These are phyloP conservation scores for Austroboletus rostrupii DNA, from an alignment of 1,284 basidiomycete genomes.

Conservation along the genomic window DNA sequence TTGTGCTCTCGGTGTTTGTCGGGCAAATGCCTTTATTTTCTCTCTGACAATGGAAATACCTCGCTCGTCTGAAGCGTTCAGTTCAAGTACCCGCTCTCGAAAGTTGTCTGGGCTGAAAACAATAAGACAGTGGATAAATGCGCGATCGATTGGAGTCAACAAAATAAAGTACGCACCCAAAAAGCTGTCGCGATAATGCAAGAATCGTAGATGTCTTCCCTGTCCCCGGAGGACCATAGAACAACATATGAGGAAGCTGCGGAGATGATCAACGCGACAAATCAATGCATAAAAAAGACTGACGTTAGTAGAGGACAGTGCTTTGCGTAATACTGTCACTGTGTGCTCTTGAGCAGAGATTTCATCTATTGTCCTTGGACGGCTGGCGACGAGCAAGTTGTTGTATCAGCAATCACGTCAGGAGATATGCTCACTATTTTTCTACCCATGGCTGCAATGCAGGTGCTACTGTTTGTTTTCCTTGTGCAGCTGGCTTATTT, in stretches of 20 bases:
- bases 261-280: constrained; percentile 9
- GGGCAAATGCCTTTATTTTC: constrained; percentile 98
- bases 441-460: constrained; percentile 93
- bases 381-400: constrained; percentile 45
- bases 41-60: constrained; percentile 96
- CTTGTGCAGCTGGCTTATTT: constrained; percentile 36
- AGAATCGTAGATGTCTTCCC: constrained; percentile 99
- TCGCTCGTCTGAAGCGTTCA: constrained; percentile 99
- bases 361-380: constrained; percentile 97
- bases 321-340: constrained; percentile 87
- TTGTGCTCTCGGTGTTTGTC: constrained; percentile 86
- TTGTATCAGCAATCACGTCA: constrained; percentile 2
- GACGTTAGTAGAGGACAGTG: constrained; percentile 90
- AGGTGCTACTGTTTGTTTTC: constrained; percentile 50
- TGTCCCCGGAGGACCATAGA: constrained; percentile 98
- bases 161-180: constrained; percentile 60
- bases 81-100: constrained; percentile 87
- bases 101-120: constrained; percentile 87
- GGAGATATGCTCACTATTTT: constrained; percentile 71
- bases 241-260: constrained; percentile 98
- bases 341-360: constrained; percentile 97
- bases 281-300: constrained; percentile 14
- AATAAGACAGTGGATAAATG: constrained; percentile 1
- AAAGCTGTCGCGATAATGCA: constrained; percentile 90
- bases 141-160: not conserved